These are phyloP conservation scores for Backusella parvicylindrica DNA, from an alignment of 192 early-diverging fungal genomes.

Conservation along the genomic window DNA sequence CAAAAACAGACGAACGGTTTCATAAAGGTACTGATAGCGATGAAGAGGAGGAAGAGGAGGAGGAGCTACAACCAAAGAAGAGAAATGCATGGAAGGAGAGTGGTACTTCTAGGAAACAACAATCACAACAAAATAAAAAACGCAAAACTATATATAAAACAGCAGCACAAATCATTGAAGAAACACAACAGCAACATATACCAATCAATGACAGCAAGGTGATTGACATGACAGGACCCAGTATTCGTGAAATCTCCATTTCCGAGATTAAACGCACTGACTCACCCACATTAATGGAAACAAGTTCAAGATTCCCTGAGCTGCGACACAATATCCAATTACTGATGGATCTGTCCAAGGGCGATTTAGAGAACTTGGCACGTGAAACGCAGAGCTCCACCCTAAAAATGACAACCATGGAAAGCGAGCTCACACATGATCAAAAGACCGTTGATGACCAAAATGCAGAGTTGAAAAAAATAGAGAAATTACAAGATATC, in stretches of 20 bases:
- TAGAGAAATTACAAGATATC: slow-evolving; percentile 43
- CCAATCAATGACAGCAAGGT: slow-evolving; percentile 48
- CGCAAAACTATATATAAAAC: slow-evolving; percentile 66
- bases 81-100: slow-evolving; percentile 40
- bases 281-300: slow-evolving; percentile 45
- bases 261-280: slow-evolving; percentile 42
- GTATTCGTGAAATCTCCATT: slow-evolving; percentile 47
- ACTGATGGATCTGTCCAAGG: slow-evolving; percentile 65
- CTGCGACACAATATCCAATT: slow-evolving; percentile 73
- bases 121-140: slow-evolving; percentile 17
- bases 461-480: slow-evolving; percentile 34
- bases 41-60: slow-evolving; percentile 25
- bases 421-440: slow-evolving; percentile 33
- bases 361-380: slow-evolving; percentile 63
- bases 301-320: slow-evolving; percentile 64
- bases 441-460: slow-evolving; percentile 31
- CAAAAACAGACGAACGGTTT: slow-evolving; percentile 46
- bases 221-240: slow-evolving; percentile 80
- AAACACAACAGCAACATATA: slow-evolving; percentile 42
- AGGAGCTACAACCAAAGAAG: slow-evolving; percentile 26
- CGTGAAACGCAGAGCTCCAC: slow-evolving; percentile 52
- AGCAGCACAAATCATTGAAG: slow-evolving; percentile 66
- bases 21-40: slow-evolving; percentile 23
- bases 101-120: background rate
- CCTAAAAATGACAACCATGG: slow-evolving; percentile 34